Base-by-base conservation (phyloP, 192 early-diverging fungal genomes). In the Endogone sp. region DNA sequence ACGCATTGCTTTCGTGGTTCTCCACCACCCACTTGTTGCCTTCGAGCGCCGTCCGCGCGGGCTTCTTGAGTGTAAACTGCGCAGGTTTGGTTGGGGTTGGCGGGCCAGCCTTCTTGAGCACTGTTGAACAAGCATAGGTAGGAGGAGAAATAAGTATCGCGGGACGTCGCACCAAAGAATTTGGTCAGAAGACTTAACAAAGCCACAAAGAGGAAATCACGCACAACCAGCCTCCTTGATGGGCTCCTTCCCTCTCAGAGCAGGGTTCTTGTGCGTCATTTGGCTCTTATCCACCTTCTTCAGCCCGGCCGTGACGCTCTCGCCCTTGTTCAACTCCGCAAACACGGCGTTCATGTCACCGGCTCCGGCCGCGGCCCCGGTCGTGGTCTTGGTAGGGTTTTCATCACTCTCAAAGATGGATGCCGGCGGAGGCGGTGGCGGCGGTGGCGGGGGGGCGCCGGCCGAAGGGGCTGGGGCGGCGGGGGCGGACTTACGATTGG, bases 251-350 rank as follows among this genome's bases (percentile, higher is more conserved):
- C 85, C 86, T 30, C 97, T 89, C 23, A 99, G 77, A 20, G 84
- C 83, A 1, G 97, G 97, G 87, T 99, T 99, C 81, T 99, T 99
- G 84, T 99, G 97, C 16, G 95, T 99, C 97, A 97, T 99, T 78
- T 99, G 90, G 67, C 84, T 87, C 78, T 90, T 92, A 67, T 96
- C 95, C 2, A 99, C 97, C 77, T 97, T 96, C 61, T 92, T 89
- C 72, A 99, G 80, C n/a, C 90, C 91, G 30, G 88, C 62, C 2
- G 93, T 91, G 65, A 92, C 80, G 6, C 64, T 78, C 57, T 80
- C 79, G 65, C 94, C 96, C 59, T 89, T 84, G 86, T 95, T 96
- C 71, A 98, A 77, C 57, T 91, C 88, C 32, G 91, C 89, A 83
- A 98, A 95, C 26, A 98, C 82, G 1, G 89, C 86, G 23, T 83